These are phyloP conservation scores for Moesziomyces aphidis DNA, from an alignment of 1,284 basidiomycete species.

Conservation along the genomic window DNA sequence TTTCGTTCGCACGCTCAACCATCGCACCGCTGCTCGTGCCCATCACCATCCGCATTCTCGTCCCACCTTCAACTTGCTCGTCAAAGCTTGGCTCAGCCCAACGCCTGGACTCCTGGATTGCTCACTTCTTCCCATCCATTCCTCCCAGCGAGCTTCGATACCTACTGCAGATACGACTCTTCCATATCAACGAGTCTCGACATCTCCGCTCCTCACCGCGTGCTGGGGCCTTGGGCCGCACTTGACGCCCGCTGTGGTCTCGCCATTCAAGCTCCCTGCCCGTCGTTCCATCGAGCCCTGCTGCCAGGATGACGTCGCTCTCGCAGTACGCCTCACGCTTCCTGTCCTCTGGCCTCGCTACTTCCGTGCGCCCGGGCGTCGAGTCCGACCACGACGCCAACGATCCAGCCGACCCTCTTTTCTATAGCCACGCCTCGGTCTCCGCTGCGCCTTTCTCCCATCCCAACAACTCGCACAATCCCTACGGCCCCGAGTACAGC, in stretches of 20 bases:
- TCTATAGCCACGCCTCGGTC: conserved; percentile 48
- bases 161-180: no score
- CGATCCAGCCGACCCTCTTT: conserved; percentile 44
- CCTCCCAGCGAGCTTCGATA: no score
- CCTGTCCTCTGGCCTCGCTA: conserved; percentile 41
- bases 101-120: no score
- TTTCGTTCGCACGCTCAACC: no score
- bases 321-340: conserved; percentile 55
- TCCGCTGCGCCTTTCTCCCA: conserved; percentile 44
- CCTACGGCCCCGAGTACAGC: conserved; percentile 48
- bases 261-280: neutral
- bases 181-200: neutral
- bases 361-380: conserved; percentile 28
- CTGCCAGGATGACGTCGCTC: conserved; percentile 39
- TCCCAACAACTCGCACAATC: conserved; percentile 27
- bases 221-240: neutral
- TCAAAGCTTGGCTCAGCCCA: neutral
- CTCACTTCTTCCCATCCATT: no score
- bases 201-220: conserved; percentile 25
- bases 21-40: neutral
- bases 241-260: neutral
- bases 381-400: conserved; percentile 40
- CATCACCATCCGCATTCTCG: neutral
- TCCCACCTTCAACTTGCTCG: neutral
- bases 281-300: neutral